phyloP scores from a whole-genome alignment of 106 monocot species.

The Agapanthus africanus region DNA sequence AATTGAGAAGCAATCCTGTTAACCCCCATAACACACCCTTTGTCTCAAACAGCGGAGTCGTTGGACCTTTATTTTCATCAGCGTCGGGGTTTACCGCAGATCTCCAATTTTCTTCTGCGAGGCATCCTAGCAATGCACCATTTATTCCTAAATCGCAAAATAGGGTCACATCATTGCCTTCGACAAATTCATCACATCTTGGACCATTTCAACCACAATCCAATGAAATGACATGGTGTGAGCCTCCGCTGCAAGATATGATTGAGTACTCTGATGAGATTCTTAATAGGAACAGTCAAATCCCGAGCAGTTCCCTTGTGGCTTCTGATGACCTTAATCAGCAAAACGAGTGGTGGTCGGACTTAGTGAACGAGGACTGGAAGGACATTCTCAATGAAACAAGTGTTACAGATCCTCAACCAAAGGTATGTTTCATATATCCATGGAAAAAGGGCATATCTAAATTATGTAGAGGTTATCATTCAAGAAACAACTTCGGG shows the following conservation, averaged over 20 bases:
- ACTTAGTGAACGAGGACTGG: conserved; percentile 32
- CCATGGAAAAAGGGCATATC: not conserved
- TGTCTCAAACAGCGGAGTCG: conserved; percentile 31
- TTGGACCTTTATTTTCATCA: conserved; percentile 42
- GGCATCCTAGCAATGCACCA: conserved; percentile 3
- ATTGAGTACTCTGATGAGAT: conserved; percentile 18
- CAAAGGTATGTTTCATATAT: conserved; percentile 21
- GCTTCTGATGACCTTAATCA: conserved; percentile 28
- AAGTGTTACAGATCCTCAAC: conserved; percentile 24
- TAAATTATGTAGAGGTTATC: not conserved
- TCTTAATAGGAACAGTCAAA: conserved; percentile 11
- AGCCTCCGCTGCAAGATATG: conserved; percentile 15
- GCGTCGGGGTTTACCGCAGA: conserved; percentile 39
- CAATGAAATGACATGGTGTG: conserved; percentile 24
- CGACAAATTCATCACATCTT: conserved; percentile 12
- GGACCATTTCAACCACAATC: conserved; percentile 28
- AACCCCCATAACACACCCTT: conserved; percentile 23
- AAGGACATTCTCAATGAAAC: conserved; percentile 31
- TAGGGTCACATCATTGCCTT: conserved; percentile 11
- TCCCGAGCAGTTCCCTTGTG: conserved; percentile 14
- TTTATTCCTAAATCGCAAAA: conserved; percentile 16
- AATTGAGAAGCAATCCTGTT: conserved; percentile 25
- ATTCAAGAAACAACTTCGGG: not conserved
- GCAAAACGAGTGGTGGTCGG: conserved; percentile 41
- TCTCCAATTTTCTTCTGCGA: conserved; percentile 40